These are phyloP conservation scores for Antarctomyces pellizariae DNA, from an alignment of 495 filamentous ascomycete genomes.

Conservation along the genomic window DNA sequence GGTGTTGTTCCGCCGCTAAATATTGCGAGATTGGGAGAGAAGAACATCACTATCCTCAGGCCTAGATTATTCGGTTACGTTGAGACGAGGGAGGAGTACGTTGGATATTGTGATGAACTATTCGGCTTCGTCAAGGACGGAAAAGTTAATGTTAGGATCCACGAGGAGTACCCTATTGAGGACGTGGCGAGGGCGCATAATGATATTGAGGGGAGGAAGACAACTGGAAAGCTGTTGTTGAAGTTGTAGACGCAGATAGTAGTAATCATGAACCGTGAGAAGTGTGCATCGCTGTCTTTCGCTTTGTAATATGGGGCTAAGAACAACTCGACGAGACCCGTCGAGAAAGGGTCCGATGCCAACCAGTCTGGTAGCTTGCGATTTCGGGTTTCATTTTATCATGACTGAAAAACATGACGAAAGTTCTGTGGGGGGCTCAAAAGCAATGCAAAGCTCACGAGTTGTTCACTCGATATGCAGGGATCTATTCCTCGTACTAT, in stretches of 20 bases:
- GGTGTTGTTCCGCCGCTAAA: conserved; percentile 58
- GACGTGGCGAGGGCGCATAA: conserved; percentile 52
- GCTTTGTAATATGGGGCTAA: no score
- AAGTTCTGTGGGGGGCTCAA: no score
- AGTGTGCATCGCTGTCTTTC: no score
- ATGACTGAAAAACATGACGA: no score
- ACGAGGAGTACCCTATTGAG: conserved; percentile 61
- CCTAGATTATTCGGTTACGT: conserved; percentile 58
- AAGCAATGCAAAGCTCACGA: no score
- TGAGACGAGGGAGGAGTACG: conserved; percentile 49
- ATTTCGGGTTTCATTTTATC: no score
- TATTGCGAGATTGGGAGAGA: conserved; percentile 40
- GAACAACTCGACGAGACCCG: no score
- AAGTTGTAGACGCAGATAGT: conserved; percentile 18
- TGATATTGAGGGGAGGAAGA: conserved; percentile 66
- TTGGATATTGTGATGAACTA: conserved; percentile 46
- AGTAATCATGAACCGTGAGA: no score
- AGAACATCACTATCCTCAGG: conserved; percentile 61
- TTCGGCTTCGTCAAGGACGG: conserved; percentile 44
- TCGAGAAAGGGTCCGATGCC: no score
- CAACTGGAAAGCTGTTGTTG: conserved; percentile 55
- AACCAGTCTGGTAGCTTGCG: no score
- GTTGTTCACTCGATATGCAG: no score
- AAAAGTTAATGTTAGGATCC: conserved; percentile 49
- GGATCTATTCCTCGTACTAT: no score